These are phyloP conservation scores for Tripterygium wilfordii DNA, from an alignment of 177 flowering plant species.

Conservation along the genomic window DNA sequence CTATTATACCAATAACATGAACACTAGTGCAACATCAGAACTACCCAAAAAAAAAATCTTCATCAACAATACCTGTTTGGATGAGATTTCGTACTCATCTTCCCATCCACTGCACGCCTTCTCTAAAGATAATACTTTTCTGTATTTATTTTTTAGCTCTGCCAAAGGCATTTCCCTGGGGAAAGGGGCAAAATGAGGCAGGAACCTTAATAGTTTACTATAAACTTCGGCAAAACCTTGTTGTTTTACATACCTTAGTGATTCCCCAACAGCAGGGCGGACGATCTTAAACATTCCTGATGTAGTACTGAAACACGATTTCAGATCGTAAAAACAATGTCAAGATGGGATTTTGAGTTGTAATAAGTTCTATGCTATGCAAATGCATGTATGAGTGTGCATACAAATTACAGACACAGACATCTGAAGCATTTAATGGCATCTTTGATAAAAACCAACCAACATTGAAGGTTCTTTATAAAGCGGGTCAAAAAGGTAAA, in stretches of 20 bases:
- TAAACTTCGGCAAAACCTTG: not conserved
- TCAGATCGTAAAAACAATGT: not conserved
- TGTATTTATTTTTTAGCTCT: conserved; percentile 75
- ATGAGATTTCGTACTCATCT: conserved; percentile 83
- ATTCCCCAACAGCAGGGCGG: conserved; percentile 94
- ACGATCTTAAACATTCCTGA: conserved; percentile 70
- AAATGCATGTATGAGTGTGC: too few relatives aligned
- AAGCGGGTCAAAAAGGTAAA: too few relatives aligned
- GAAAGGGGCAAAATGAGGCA: not conserved
- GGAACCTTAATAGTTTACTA: not conserved
- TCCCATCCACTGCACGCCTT: conserved; percentile 88
- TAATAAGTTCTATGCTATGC: too few relatives aligned
- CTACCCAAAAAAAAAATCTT: too few relatives aligned
- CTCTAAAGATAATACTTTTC: conserved; percentile 62
- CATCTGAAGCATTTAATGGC: too few relatives aligned
- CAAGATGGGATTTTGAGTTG: too few relatives aligned
- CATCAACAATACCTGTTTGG: conserved; percentile 96
- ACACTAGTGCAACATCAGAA: too few relatives aligned
- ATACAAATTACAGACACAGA: too few relatives aligned
- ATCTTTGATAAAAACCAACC: too few relatives aligned
- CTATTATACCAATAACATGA: too few relatives aligned
- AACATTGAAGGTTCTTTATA: too few relatives aligned
- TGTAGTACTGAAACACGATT: conserved; percentile 44
- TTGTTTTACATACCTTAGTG: conserved; percentile 53
- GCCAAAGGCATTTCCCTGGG: conserved; percentile 82